Percentiles rank a stretch among this genome's conserved stretches.
Evolutionary conservation across 306 rosid genomes (phyloP).

Genomic region (Styphnolobium japonicum): DNA sequence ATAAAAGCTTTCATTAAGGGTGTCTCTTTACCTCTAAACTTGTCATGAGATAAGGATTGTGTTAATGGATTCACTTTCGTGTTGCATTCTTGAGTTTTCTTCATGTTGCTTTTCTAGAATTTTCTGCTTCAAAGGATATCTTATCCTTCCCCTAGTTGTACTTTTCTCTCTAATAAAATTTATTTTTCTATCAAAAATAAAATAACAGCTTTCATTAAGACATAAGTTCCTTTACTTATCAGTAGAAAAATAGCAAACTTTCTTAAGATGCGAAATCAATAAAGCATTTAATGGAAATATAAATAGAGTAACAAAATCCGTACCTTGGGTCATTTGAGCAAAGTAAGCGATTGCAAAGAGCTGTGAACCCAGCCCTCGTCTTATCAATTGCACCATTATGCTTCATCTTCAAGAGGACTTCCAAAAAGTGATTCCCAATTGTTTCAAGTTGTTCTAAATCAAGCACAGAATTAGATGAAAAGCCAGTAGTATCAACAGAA

Average conservation of each 20-base stretch:
- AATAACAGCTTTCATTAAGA: not conserved
- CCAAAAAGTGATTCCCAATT: slow-evolving; percentile 92
- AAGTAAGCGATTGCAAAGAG: slow-evolving; percentile 94
- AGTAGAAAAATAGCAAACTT: not conserved
- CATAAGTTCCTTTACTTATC: not conserved
- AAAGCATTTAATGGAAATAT: not conserved
- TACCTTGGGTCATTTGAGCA: slow-evolving; percentile 89
- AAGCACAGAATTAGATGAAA: slow-evolving; percentile 59
- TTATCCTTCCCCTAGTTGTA: not conserved
- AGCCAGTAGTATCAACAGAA: slow-evolving; percentile 35
- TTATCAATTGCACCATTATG: slow-evolving; percentile 99
- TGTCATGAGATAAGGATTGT: not conserved
- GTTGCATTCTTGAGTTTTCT: not conserved
- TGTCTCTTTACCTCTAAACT: not conserved
- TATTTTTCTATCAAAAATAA: not conserved
- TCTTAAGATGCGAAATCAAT: not conserved
- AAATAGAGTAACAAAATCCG: not conserved
- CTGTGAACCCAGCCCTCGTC: slow-evolving; percentile 97
- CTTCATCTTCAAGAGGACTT: slow-evolving; percentile 97
- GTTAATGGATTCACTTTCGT: not conserved
- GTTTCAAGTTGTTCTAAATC: slow-evolving; percentile 80
- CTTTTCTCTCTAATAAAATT: not conserved
- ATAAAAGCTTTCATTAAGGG: not conserved
- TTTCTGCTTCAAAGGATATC: not conserved
- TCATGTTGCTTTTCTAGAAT: not conserved